Evolutionary conservation across 192 early-diverging fungal genomes (phyloP).

Genomic region (Bifiguratus adelaidae): DNA sequence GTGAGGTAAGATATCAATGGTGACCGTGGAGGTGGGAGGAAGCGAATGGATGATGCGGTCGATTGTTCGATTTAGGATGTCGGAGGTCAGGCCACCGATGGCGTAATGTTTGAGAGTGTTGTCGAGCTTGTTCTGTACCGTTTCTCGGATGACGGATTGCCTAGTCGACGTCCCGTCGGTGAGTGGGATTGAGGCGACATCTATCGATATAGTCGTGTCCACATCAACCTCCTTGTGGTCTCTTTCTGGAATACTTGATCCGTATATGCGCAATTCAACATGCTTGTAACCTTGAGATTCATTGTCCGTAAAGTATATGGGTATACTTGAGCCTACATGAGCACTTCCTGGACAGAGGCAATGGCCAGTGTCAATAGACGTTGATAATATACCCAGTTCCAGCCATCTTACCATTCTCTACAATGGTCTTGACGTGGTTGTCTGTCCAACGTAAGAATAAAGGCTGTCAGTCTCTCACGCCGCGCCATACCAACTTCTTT

Average conservation of each 20-base stretch:
- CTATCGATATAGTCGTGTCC: background rate
- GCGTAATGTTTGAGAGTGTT: background rate
- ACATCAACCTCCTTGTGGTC: too few species aligned
- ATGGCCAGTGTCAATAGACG: background rate
- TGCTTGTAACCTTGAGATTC: too few species aligned
- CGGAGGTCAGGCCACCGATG: background rate
- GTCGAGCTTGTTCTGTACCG: background rate
- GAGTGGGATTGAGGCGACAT: background rate
- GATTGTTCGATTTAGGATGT: constrained; percentile 16
- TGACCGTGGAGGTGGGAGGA: constrained; percentile 5
- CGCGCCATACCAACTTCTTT: background rate
- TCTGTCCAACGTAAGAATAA: background rate
- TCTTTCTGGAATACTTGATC: too few species aligned
- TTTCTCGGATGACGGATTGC: background rate
- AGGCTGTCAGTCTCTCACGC: background rate
- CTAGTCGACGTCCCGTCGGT: background rate
- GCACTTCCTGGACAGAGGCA: too few species aligned
- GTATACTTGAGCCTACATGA: too few species aligned
- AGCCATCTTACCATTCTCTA: background rate
- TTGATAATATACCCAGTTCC: background rate
- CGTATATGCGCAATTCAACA: too few species aligned
- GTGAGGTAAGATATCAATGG: constrained; percentile 2
- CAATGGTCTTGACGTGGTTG: background rate
- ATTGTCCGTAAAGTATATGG: too few species aligned
- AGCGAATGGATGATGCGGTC: background rate